Evolutionary conservation across 768 basidiomycete genomes (phyloP), one percentile per base, ranked within the genome.

Genomic region (Leucosporidium creatinivorum): DNA sequence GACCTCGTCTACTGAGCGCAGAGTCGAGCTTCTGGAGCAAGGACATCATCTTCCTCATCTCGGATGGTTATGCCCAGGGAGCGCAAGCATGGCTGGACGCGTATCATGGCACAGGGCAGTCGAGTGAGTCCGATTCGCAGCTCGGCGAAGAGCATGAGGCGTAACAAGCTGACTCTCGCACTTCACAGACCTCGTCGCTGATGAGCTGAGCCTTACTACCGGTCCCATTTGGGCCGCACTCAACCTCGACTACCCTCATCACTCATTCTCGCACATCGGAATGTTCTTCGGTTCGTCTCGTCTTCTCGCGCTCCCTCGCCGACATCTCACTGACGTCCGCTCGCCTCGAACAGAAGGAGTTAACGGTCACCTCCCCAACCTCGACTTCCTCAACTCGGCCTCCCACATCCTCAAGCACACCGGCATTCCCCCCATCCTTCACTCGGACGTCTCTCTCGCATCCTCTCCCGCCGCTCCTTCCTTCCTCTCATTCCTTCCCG

Each of bases 201-300:
- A 89, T 47, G 80, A 81, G 13, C 81, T 96, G 48, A 78, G 80
- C 44, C 75, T 89, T 28, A 77, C 85, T 2, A 90, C 91, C 3
- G 93, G 93, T 4, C 88, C 93, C 9, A 89, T 99, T 52, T 99
- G 96, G 96, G 91, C 89, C 1, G 92, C 92, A 17, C 79, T 99
- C 56, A 89, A 89, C 73, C 85, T 99, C 52, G 96, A 98, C 77
- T 98, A 97, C 77, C 91, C 93, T 1, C 89, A 92, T 0, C 94
- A 99, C 78, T 97, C 93, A 0, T 94, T 98, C 79, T 91, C 89
- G 15, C 91, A 97, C 76, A 81, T 98, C 3, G 94, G 96, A n/a
- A 79, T 98, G 15, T 97, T 91, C 80, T 89, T 88, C 78, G 94
- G 94, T 92, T 23, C 63, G 86, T 70, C 18, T 26, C 23, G 26